phyloP scores from a whole-genome alignment of 1,284 basidiomycete species.

The Takashimella tepidaria region DNA sequence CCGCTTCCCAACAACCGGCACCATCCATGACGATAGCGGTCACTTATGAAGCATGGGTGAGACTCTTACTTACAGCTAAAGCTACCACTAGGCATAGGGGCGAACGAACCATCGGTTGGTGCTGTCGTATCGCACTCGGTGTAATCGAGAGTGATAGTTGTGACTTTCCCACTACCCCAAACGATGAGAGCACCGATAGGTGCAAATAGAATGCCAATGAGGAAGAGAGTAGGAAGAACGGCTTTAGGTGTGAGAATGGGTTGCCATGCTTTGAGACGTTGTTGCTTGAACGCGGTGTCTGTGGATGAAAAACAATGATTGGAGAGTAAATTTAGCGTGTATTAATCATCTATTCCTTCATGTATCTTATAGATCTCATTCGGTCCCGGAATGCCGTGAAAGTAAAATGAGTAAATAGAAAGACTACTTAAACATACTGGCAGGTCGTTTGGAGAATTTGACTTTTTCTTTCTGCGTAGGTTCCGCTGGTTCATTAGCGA shows the following conservation, averaged over 20 bases:
- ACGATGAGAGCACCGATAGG: slow-evolving; percentile 91
- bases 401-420: not conserved
- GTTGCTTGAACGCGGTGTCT: slow-evolving; percentile 99
- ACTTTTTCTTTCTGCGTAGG: slow-evolving; percentile 66
- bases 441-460: slow-evolving; percentile 77
- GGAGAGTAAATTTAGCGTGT: not conserved
- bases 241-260: slow-evolving; percentile 97
- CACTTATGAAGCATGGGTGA: too few species aligned
- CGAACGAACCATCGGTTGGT: slow-evolving; percentile 53
- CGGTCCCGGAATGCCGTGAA: too few species aligned
- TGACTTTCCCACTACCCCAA: slow-evolving; percentile 81
- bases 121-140: slow-evolving; percentile 75
- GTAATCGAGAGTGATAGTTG: slow-evolving; percentile 93
- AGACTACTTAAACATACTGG: slow-evolving; percentile 66
- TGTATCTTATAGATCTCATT: too few species aligned
- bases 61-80: slow-evolving; percentile 62
- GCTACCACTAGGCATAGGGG: slow-evolving; percentile 58
- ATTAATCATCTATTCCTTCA: too few species aligned
- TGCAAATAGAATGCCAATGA: slow-evolving; percentile 89
- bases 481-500: slow-evolving; percentile 24
- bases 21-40: too few species aligned
- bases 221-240: slow-evolving; percentile 91
- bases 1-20: too few species aligned
- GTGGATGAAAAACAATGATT: slow-evolving; percentile 5
- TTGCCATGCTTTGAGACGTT: slow-evolving; percentile 99